Conservation (phyloP, 768 basidiomycete genomes). For the Clitopilus passeckerianus region DNA sequence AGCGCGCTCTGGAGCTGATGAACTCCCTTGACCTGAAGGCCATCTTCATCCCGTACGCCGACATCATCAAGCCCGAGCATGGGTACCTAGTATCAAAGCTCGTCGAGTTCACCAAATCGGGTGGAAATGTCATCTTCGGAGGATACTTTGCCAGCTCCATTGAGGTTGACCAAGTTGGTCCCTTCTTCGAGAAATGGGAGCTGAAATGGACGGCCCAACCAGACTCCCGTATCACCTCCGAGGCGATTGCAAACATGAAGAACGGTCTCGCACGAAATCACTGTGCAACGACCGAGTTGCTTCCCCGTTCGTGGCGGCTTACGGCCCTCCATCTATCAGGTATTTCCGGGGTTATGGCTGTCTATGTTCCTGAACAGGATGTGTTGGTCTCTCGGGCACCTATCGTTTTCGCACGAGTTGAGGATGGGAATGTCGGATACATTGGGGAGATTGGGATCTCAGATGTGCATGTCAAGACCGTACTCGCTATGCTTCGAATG, state of each 20-base stretch:
- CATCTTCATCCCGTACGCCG: not conserved
- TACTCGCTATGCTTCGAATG: constrained; percentile 31
- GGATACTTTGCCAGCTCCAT: constrained; percentile 17
- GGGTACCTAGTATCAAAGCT: constrained; percentile 23
- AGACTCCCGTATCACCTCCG: constrained; percentile 33
- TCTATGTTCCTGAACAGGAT: constrained; percentile 23
- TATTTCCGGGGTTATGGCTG: constrained; percentile 19
- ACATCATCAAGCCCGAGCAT: constrained; percentile 9
- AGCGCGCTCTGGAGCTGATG: not conserved
- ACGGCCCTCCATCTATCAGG: constrained; percentile 31
- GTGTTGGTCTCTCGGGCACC: constrained; percentile 23
- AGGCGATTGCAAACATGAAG: constrained; percentile 16
- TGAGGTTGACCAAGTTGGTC: constrained; percentile 18
- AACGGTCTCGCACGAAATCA: constrained; percentile 14
- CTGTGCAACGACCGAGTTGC: constrained; percentile 20
- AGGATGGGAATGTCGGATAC: constrained; percentile 30
- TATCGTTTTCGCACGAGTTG: constrained; percentile 22
- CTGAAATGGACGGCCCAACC: constrained; percentile 32
- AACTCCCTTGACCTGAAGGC: not conserved
- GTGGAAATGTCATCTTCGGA: constrained; percentile 31
- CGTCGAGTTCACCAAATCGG: constrained; percentile 25
- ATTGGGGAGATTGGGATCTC: constrained; percentile 38
- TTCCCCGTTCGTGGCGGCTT: constrained; percentile 30
- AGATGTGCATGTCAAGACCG: constrained; percentile 22
- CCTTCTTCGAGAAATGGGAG: constrained; percentile 16